Evolutionary conservation across 2,329 filamentous ascomycete species (phyloP).

Genomic region (Colletotrichum falcatum): DNA sequence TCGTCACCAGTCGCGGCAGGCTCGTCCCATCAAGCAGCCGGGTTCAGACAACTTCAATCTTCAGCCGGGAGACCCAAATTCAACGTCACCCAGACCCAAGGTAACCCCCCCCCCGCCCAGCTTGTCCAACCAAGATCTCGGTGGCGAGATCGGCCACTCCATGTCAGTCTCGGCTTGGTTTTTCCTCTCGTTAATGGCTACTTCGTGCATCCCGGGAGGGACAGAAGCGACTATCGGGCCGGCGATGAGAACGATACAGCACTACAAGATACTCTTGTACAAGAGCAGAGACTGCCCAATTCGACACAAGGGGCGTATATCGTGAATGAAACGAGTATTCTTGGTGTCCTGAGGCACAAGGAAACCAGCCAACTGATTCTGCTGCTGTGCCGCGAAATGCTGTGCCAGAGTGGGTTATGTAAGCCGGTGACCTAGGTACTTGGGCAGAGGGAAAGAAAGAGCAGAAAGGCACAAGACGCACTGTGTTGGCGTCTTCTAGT

Average conservation of each 20-base stretch:
- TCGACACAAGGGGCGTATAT: not conserved
- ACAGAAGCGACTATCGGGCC: not conserved
- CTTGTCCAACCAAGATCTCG: not conserved
- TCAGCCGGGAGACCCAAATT: constrained; percentile 27
- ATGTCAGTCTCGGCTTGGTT: not conserved
- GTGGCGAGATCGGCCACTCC: not conserved
- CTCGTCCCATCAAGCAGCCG: constrained; percentile 26
- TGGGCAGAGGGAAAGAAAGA: rapidly evolving
- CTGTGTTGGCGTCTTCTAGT: constrained; percentile 14
- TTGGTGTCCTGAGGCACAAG: not conserved
- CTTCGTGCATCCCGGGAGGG: not conserved
- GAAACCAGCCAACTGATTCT: not conserved
- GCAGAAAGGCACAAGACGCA: not conserved
- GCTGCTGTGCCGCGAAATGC: not conserved
- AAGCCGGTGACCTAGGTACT: not conserved
- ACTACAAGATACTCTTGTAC: not conserved
- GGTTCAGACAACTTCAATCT: not conserved
- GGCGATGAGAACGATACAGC: not conserved
- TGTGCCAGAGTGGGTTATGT: not conserved
- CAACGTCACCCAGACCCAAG: constrained; percentile 25
- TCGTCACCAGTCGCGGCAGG: constrained; percentile 32
- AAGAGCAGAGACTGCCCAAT: too few species aligned
- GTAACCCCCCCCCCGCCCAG: not conserved
- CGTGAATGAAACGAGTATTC: not conserved
- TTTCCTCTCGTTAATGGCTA: not conserved